Evolutionary conservation across 805 yeast species (phyloP).

Genomic region (Candida nonsorbophila): DNA sequence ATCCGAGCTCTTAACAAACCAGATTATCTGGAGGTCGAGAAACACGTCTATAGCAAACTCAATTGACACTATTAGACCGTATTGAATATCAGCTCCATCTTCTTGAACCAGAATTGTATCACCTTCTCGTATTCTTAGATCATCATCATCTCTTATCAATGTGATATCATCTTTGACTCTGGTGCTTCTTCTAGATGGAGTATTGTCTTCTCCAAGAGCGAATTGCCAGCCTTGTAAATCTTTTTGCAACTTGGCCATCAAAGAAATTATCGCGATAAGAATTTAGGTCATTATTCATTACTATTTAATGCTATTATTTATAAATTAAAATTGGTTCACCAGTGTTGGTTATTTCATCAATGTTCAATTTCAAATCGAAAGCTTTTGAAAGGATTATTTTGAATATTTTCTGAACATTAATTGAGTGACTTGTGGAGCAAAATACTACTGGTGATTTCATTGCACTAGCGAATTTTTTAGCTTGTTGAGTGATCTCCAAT

Average conservation of each 20-base stretch:
- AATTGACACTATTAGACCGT: conserved; percentile 48
- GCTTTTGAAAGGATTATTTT: conserved; percentile 87
- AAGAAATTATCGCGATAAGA: too few relatives aligned
- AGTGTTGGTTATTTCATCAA: conserved; percentile 75
- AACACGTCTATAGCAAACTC: conserved; percentile 44
- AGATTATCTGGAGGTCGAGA: conserved; percentile 43
- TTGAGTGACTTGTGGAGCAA: conserved; percentile 87
- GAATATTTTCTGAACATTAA: conserved; percentile 90
- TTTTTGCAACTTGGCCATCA: conserved; percentile 13
- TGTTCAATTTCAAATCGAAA: conserved; percentile 74
- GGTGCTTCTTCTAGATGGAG: not conserved
- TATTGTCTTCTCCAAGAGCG: too few relatives aligned
- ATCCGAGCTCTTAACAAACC: conserved; percentile 42
- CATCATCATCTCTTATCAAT: conserved; percentile 38
- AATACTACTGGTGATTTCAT: conserved; percentile 85
- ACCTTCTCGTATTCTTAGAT: conserved; percentile 46
- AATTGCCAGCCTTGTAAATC: conserved; percentile 34
- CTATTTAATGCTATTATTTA: conserved; percentile 21
- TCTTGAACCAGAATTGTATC: conserved; percentile 42
- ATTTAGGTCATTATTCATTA: too few relatives aligned
- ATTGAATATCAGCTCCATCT: conserved; percentile 23
- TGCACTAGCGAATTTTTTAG: conserved; percentile 79
- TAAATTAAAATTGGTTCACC: conserved; percentile 93
- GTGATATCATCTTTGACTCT: not conserved
- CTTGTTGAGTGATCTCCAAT: conserved; percentile 74